Evolutionary conservation across 345 rosid genomes (phyloP).

Genomic region (Salix udensis): DNA sequence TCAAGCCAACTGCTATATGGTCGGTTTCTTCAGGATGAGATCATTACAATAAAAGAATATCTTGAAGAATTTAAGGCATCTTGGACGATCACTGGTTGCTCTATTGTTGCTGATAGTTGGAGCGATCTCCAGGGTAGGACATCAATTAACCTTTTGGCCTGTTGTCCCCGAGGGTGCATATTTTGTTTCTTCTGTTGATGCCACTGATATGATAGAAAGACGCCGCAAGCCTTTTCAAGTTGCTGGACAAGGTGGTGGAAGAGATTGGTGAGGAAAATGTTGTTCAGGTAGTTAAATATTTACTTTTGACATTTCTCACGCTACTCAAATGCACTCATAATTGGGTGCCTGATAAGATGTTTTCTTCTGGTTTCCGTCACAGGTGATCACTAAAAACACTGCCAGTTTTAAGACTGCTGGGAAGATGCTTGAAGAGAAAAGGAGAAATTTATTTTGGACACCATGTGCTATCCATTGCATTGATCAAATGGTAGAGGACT

Average conservation of each 20-base stretch:
- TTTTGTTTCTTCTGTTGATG: slow-evolving; percentile 47
- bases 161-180: slow-evolving; percentile 42
- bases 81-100: slow-evolving; percentile 56
- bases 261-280: slow-evolving; percentile 51
- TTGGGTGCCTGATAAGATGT: neutral
- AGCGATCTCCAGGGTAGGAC: slow-evolving; percentile 31
- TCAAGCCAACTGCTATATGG: slow-evolving; percentile 44
- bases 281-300: slow-evolving; percentile 34
- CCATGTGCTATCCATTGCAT: slow-evolving; percentile 44
- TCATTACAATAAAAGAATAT: slow-evolving; percentile 33
- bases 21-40: slow-evolving; percentile 51
- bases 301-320: neutral
- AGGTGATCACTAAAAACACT: slow-evolving; percentile 45
- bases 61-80: slow-evolving; percentile 40
- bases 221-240: slow-evolving; percentile 35
- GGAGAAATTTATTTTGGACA: slow-evolving; percentile 46
- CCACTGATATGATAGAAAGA: slow-evolving; percentile 39
- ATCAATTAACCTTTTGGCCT: slow-evolving; percentile 36
- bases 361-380: neutral
- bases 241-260: slow-evolving; percentile 47
- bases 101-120: slow-evolving; percentile 56
- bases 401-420: slow-evolving; percentile 40
- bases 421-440: slow-evolving; percentile 53
- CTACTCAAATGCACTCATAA: neutral
- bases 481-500: slow-evolving; percentile 39